Conservation (phyloP, 2,329 filamentous ascomycete genomes). For the Aureobasidium sp. region DNA sequence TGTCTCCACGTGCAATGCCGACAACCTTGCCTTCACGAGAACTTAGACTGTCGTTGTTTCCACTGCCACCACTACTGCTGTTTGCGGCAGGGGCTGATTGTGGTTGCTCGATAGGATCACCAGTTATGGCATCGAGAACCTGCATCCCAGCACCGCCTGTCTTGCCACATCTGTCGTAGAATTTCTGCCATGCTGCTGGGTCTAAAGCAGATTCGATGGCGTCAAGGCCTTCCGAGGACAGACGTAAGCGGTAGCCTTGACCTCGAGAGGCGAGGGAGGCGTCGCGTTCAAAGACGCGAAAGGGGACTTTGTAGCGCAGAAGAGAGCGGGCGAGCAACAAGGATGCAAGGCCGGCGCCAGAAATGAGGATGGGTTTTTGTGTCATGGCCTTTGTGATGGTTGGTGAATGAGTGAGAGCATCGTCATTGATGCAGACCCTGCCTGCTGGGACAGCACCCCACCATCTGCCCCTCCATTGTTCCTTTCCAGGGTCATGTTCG, state of each 20-base stretch:
- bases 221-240: slow-evolving; percentile 51
- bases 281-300: slow-evolving; percentile 39
- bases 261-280: slow-evolving; percentile 49
- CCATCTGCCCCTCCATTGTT: too few species aligned
- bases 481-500: too few species aligned
- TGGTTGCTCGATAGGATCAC: slow-evolving; percentile 33
- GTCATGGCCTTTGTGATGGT: background rate
- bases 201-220: slow-evolving; percentile 53
- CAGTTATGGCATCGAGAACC: slow-evolving; percentile 48
- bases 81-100: slow-evolving; percentile 17
- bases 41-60: slow-evolving; percentile 29
- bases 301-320: slow-evolving; percentile 31
- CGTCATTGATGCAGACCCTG: too few species aligned
- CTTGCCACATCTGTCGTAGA: slow-evolving; percentile 54
- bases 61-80: slow-evolving; percentile 17
- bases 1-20: slow-evolving; percentile 56
- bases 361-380: slow-evolving; percentile 37
- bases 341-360: slow-evolving; percentile 35
- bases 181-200: slow-evolving; percentile 40
- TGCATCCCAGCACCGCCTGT: slow-evolving; percentile 51
- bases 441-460: too few species aligned
- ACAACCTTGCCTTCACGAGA: slow-evolving; percentile 54
- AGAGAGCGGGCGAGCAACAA: slow-evolving; percentile 35
- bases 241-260: slow-evolving; percentile 56
- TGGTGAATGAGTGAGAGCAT: too few species aligned